Evolutionary conservation across 495 filamentous ascomycete genomes (phyloP), one percentile per base, ranked within the genome.

Genomic region (Thermothielavioides terrestris): DNA sequence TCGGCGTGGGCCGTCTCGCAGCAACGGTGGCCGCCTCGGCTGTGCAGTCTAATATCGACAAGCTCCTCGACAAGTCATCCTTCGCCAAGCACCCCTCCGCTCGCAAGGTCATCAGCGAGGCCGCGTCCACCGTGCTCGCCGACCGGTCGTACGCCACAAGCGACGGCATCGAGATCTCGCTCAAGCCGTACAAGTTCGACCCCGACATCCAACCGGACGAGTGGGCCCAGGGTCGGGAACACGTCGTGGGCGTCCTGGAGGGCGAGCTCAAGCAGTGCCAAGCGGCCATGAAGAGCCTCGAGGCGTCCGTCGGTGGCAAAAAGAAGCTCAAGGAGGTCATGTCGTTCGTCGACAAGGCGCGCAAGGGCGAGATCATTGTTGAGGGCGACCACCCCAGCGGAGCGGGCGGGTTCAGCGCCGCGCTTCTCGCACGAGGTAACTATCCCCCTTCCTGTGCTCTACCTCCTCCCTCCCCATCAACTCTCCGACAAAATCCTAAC

Each of bases 141-240:
- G 92, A 99, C 51, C 81, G 90, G 2, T 95, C 94, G 56, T 96
- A 95, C 69, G 89, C 88, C 61, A 97, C 94, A 2, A 88, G 85
- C 55, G 92, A 99, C 61, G 91, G 96, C 64, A 89, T 99, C n/a
- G 92, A 99, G 66, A 96, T 96, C 60, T 97, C 92, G 62, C 91
- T 99, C 72, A 99, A 99, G 64, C 92, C 92, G 2, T 99, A 89
- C 73, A 99, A 97, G 62, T 97, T 84, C 56, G 88, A 96, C 50
- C 92, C 97, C 41, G 92, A 99, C 61, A 82, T 97, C 39, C 86
- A 95, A 54, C 85, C 88, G 18, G 71, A 79, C 6, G 94, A 97
- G 63, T 99, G 92, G 92, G 66, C 72, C 5, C 80, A 84, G 49
- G 89, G 88, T 1, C 71, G 89, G 50, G 88, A 92, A 15, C 89